Evolutionary conservation across 2,329 filamentous ascomycete genomes (phyloP).

Genomic region (Ascocoryne sarcoides): DNA sequence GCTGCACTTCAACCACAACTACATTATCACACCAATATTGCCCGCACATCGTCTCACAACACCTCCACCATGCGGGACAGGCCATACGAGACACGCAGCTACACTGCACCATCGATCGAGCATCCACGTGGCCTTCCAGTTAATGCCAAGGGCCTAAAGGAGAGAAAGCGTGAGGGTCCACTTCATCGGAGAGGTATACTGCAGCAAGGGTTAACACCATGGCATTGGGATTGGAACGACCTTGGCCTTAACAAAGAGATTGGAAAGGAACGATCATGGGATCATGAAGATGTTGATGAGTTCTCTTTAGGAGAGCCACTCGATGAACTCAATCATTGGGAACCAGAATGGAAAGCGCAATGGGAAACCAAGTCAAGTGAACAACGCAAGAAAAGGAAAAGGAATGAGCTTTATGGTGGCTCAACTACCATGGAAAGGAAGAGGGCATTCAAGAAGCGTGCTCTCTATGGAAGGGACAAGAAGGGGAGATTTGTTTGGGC

Average conservation of each 20-base stretch:
- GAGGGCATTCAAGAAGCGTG: too few relatives aligned
- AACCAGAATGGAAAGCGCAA: neutral
- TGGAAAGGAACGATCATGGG: neutral
- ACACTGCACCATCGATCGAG: too few relatives aligned
- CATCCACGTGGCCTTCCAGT: too few relatives aligned
- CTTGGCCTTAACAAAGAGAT: neutral
- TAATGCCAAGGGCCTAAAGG: too few relatives aligned
- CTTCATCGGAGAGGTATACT: neutral
- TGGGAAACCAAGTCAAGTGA: neutral
- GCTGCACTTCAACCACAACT: too few relatives aligned
- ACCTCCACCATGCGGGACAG: too few relatives aligned
- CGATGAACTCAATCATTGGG: constrained; percentile 7
- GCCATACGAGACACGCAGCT: too few relatives aligned
- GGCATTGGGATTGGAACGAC: constrained; percentile 2
- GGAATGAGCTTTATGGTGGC: neutral
- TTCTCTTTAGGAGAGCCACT: constrained; percentile 7
- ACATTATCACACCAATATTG: too few relatives aligned
- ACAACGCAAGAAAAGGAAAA: neutral
- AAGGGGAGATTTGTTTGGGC: neutral
- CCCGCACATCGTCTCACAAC: too few relatives aligned
- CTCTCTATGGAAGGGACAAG: neutral
- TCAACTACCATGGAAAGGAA: too few relatives aligned
- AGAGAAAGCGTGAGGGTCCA: too few relatives aligned
- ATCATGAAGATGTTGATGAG: constrained; percentile 3
- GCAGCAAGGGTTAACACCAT: neutral